Conservation (phyloP, 192 early-diverging fungal species). For the Entomortierella chlamydospora region DNA sequence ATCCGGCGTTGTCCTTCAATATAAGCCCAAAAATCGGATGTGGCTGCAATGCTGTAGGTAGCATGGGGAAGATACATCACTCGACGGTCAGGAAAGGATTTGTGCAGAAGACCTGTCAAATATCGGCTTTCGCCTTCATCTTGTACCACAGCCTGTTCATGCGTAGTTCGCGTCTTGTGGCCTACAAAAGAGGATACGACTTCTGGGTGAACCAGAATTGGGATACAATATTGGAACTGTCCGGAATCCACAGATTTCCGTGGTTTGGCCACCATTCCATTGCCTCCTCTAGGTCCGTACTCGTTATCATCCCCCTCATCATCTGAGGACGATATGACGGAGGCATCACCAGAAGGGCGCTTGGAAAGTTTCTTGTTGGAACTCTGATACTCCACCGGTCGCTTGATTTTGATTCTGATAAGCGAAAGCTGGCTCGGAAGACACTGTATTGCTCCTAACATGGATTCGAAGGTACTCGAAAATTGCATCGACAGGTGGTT, state of each 20-base stretch:
- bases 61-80: slow-evolving; percentile 24
- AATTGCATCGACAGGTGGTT: slow-evolving; percentile 20
- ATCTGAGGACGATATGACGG: slow-evolving; percentile 2
- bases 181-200: slow-evolving; percentile 14
- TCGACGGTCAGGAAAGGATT: slow-evolving; percentile 7
- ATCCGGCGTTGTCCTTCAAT: background rate
- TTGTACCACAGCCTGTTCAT: slow-evolving; percentile 16
- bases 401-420: slow-evolving; percentile 29
- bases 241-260: background rate
- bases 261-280: background rate
- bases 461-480: slow-evolving; percentile 22
- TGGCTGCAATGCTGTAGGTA: background rate
- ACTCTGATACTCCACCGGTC: background rate
- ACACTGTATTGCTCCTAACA: slow-evolving; percentile 19
- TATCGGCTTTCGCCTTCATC: slow-evolving; percentile 21
- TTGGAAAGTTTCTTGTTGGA: background rate
- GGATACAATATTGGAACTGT: slow-evolving; percentile 8
- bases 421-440: slow-evolving; percentile 29
- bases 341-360: slow-evolving; percentile 8
- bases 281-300: background rate
- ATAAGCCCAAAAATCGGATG: background rate
- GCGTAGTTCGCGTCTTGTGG: slow-evolving; percentile 8
- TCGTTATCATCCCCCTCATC: background rate
- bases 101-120: slow-evolving; percentile 25
- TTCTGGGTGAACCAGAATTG: slow-evolving; percentile 34